phyloP scores from a whole-genome alignment of 2,329 filamentous ascomycete species.

The Paecilomyces formosus region DNA sequence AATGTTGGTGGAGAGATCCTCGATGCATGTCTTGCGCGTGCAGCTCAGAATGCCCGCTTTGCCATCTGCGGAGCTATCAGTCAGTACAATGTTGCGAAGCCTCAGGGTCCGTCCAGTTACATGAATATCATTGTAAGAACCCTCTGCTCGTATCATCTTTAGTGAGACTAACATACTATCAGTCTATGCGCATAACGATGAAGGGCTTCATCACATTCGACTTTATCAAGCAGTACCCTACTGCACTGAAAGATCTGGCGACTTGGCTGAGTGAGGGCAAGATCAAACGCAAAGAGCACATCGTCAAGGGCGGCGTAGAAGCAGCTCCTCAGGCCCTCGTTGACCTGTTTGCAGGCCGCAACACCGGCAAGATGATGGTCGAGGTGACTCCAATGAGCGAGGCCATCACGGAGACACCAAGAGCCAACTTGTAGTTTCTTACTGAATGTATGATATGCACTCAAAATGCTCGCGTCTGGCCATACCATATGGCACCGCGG shows the following conservation, averaged over 20 bases:
- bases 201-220: constrained; percentile 70
- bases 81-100: constrained; percentile 56
- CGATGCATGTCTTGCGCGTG: constrained; percentile 57
- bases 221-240: constrained; percentile 50
- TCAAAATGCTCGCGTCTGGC: no score
- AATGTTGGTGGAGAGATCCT: constrained; percentile 68
- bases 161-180: constrained; percentile 8
- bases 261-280: constrained; percentile 66
- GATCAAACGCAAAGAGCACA: constrained; percentile 63
- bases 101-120: constrained; percentile 48
- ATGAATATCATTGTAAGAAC: constrained; percentile 32
- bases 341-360: constrained; percentile 59
- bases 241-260: constrained; percentile 54
- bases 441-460: background rate
- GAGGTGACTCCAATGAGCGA: constrained; percentile 32
- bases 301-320: constrained; percentile 61
- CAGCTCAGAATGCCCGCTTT: constrained; percentile 56
- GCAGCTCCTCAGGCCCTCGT: constrained; percentile 57
- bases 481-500: no score
- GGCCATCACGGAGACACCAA: constrained; percentile 16
- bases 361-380: constrained; percentile 59
- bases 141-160: background rate
- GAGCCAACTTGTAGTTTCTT: constrained; percentile 33
- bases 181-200: constrained; percentile 43
- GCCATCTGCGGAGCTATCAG: constrained; percentile 65